Percentiles rank a stretch among this genome's conserved stretches.
Conservation (phyloP, 2,329 filamentous ascomycete genomes). For the Teratosphaeria gauchensis region DNA sequence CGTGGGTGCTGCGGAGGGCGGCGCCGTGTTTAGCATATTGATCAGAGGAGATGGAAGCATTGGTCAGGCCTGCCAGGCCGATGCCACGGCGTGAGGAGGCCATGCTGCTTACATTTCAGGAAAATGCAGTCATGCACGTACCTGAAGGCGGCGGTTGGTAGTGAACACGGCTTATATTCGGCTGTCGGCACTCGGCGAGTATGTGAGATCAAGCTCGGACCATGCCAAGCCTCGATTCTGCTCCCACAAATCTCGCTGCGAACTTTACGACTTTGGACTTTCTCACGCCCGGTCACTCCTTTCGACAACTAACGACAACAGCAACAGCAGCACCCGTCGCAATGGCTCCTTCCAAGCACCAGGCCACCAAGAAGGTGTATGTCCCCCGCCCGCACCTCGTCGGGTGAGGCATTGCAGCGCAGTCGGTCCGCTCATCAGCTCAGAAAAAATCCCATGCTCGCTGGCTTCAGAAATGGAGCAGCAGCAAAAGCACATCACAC, state of each 20-base stretch:
- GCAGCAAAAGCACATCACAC: slow-evolving; percentile 16
- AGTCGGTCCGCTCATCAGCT: slow-evolving; percentile 75
- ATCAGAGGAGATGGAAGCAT: slow-evolving; percentile 71
- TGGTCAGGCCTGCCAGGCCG: slow-evolving; percentile 82
- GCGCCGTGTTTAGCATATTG: slow-evolving; percentile 88
- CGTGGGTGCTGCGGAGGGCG: slow-evolving; percentile 73
- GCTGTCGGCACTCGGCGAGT: neutral
- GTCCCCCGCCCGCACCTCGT: slow-evolving; percentile 28
- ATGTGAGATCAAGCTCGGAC: neutral
- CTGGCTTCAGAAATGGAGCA: neutral
- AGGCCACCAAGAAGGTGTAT: slow-evolving; percentile 45
- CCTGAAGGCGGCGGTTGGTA: neutral
- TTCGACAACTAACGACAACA: slow-evolving; percentile 21
- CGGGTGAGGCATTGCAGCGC: slow-evolving; percentile 53
- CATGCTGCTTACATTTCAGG: slow-evolving; percentile 21
- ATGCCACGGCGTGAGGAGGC: slow-evolving; percentile 61
- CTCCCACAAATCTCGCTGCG: neutral
- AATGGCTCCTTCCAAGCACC: slow-evolving; percentile 41
- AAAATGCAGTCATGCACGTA: neutral
- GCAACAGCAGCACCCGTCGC: slow-evolving; percentile 31
- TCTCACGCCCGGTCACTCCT: slow-evolving; percentile 18
- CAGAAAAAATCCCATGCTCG: slow-evolving; percentile 39
- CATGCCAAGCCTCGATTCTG: slow-evolving; percentile 2
- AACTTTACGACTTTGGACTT: neutral
- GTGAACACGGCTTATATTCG: neutral